Base-by-base conservation (phyloP, 345 rosid genomes). In the Pistacia atlantica region DNA sequence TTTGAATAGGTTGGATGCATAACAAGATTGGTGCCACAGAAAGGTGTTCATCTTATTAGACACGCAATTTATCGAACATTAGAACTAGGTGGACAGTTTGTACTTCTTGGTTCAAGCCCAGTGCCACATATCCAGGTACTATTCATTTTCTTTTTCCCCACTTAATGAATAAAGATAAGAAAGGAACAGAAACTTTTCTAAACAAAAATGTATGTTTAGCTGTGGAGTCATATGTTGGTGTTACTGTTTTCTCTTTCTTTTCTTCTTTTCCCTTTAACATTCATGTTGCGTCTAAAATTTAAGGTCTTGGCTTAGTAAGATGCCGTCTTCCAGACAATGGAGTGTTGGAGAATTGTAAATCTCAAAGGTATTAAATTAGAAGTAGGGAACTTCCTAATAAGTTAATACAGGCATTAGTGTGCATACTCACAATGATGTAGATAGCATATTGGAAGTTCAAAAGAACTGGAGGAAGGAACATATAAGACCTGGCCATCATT, bases 51-150 rank as follows among this genome's bases (percentile, higher is more conserved):
- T 87, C 92, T 96, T 81, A 96, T 96, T 84, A 92, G 97, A 79
- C 97, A 96, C 80, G 97, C 99, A 49, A 88, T 96, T 72, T 92
- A 92, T 82, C 83, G 91, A 84, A 92, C 99, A 12, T 66, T 96
- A 81, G 98, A 96, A 88, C 84, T 96, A 79, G 99, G 97, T 22
- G 97, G 99, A 80, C 98, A 96, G 69, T 96, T 93, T 83, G 82
- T 93, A 46, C 97, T 96, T 76, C 98, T 96, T 60, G 99, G 99
- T 80, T 93, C 99, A 75, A 96, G 98, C 76, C 99, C 99, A 20
- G 91, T 96, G 70, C 82, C 91, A 13, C 97, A 92, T 78, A 96
- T 96, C 78, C 99, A 93, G 97, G 99, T 89, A 72, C 59, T n/a
- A 5, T 37, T 4, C 11, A 45, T 22, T 16, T 38, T 5, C 9